Percentiles rank a stretch among this genome's conserved stretches.
phyloP scores from a whole-genome alignment of 768 basidiomycete species.

The Mycena indigotica region DNA sequence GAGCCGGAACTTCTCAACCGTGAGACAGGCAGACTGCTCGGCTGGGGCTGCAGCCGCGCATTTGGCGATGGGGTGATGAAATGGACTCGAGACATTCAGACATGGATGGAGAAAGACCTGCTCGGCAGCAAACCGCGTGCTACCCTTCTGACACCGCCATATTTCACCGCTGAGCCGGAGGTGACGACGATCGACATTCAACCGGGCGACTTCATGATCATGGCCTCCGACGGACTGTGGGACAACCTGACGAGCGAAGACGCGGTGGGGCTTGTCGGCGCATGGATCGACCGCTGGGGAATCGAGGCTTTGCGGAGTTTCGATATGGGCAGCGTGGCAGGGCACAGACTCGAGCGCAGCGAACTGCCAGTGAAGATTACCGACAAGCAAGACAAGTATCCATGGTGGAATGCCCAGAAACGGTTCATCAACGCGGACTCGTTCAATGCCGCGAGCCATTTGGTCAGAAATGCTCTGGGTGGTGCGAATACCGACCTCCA shows the following conservation, averaged over 20 bases:
- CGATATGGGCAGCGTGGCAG: background rate
- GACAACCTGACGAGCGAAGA: slow-evolving; percentile 56
- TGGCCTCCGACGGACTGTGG: slow-evolving; percentile 60
- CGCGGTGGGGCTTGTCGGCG: slow-evolving; percentile 52
- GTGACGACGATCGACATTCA: slow-evolving; percentile 44
- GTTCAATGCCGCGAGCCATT: slow-evolving; percentile 49
- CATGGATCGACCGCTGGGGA: slow-evolving; percentile 33
- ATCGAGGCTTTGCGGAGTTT: background rate
- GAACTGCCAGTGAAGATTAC: slow-evolving; percentile 35
- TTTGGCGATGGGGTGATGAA: slow-evolving; percentile 51
- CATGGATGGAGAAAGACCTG: slow-evolving; percentile 33
- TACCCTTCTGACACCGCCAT: slow-evolving; percentile 50
- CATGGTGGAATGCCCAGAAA: slow-evolving; percentile 40
- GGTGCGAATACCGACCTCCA: slow-evolving; percentile 49
- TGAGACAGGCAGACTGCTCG: slow-evolving; percentile 40
- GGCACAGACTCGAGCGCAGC: slow-evolving; percentile 10
- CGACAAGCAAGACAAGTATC: slow-evolving; percentile 40
- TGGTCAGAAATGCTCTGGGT: slow-evolving; percentile 57
- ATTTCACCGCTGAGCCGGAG: slow-evolving; percentile 58
- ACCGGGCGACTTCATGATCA: slow-evolving; percentile 56
- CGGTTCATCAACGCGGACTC: slow-evolving; percentile 41
- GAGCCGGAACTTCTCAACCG: slow-evolving; percentile 34
- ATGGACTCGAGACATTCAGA: slow-evolving; percentile 43
- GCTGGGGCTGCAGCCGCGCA: slow-evolving; percentile 43
- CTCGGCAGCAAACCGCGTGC: slow-evolving; percentile 36